A percentile compares a stretch with the other conserved stretches of the same genome.
Evolutionary conservation across 192 early-diverging fungal genomes (phyloP).

Genomic region (Phlyctochytrium arcticum): DNA sequence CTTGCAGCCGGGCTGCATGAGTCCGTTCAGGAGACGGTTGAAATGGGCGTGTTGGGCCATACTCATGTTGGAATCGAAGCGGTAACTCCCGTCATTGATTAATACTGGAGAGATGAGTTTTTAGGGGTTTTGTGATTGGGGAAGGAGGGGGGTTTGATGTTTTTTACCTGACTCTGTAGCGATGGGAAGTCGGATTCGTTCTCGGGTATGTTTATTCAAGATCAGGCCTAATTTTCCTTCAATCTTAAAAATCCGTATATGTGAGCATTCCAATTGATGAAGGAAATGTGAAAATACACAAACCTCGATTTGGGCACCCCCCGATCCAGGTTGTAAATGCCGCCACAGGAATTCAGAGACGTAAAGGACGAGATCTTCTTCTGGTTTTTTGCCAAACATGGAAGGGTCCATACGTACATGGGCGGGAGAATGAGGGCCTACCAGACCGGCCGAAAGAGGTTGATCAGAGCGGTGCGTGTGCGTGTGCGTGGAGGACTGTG

Average conservation of each 20-base stretch:
- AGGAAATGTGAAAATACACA: not conserved
- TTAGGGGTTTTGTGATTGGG: not conserved
- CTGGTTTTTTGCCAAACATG: constrained; percentile 13
- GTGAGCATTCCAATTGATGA: not conserved
- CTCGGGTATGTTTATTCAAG: constrained; percentile 58
- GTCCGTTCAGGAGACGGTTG: constrained; percentile 76
- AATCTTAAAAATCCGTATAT: constrained; percentile 51
- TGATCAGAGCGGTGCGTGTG: too few relatives aligned
- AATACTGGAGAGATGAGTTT: not conserved
- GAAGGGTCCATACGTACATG: constrained; percentile 10
- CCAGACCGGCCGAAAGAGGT: too few relatives aligned
- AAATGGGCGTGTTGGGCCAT: constrained; percentile 79
- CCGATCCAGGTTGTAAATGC: not conserved
- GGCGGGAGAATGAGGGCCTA: too few relatives aligned
- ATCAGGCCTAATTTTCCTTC: constrained; percentile 89
- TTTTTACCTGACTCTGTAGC: constrained; percentile 57
- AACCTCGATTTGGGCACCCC: constrained; percentile 16
- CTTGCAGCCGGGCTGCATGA: constrained; percentile 40
- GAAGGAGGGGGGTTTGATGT: not conserved
- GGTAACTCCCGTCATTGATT: constrained; percentile 19
- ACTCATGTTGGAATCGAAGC: constrained; percentile 87
- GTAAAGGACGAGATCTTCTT: constrained; percentile 11
- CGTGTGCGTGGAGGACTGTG: too few relatives aligned
- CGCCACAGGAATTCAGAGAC: constrained; percentile 24
- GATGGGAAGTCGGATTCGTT: constrained; percentile 63